Percentiles rank a stretch among this genome's conserved stretches.
Conservation (phyloP, 306 rosid species). For the Cucurbita pepo region DNA sequence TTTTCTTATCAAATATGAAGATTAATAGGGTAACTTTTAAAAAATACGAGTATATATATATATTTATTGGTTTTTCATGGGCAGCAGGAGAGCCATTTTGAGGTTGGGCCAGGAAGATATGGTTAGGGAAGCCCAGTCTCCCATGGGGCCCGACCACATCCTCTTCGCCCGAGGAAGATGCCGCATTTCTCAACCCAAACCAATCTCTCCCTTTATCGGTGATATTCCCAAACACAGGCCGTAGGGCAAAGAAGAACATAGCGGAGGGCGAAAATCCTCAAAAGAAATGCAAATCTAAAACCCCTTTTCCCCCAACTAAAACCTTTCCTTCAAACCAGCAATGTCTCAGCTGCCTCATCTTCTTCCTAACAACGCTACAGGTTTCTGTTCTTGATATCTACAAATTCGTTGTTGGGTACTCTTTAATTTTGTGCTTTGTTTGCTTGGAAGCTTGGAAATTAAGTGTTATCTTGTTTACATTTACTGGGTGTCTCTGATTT, state of each 20-base stretch:
- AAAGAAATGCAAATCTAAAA: not conserved
- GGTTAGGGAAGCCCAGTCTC: not conserved
- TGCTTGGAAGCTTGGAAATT: not conserved
- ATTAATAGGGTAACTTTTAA: too few relatives aligned
- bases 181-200: not conserved
- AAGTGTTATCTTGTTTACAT: not conserved
- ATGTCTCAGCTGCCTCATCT: slow-evolving; percentile 46
- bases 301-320: not conserved
- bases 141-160: not conserved
- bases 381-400: slow-evolving; percentile 13
- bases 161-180: not conserved
- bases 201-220: not conserved
- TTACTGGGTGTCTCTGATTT: not conserved
- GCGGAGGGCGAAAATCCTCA: not conserved
- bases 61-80: too few relatives aligned
- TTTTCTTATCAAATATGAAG: too few relatives aligned
- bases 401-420: not conserved
- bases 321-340: not conserved
- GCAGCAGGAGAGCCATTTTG: not conserved
- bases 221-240: not conserved
- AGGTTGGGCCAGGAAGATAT: not conserved
- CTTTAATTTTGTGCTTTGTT: not conserved
- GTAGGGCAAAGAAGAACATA: not conserved
- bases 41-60: too few relatives aligned
- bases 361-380: slow-evolving; percentile 21